phyloP scores from a whole-genome alignment of 352 stramenopile genomes.

The Phytopythium chamaehyphon region DNA sequence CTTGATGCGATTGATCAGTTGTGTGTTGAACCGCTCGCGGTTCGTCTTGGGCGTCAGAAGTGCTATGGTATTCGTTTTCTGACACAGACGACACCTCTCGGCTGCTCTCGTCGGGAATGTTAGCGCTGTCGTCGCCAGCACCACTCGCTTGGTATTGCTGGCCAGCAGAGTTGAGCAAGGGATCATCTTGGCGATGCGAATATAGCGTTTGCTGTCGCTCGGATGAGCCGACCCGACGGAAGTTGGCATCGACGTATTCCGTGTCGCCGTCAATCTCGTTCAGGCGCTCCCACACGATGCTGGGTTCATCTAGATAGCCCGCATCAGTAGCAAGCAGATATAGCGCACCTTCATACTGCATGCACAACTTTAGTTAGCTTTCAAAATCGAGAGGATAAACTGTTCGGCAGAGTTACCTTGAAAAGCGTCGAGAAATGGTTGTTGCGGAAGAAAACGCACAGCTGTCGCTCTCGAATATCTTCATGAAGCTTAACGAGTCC shows the following conservation, averaged over 20 bases:
- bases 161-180: not conserved
- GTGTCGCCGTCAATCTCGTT: constrained; percentile 88
- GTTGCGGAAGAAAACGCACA: constrained; percentile 98
- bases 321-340: constrained; percentile 97
- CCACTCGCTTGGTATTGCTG: constrained; percentile 4
- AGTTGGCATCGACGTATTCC: constrained; percentile 70
- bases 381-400: not conserved
- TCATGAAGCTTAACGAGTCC: constrained; percentile 92
- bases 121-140: not conserved
- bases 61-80: not conserved
- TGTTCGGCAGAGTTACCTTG: constrained; percentile 44
- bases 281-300: constrained; percentile 94
- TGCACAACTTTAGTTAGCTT: constrained; percentile 5
- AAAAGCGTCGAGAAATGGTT: constrained; percentile 98
- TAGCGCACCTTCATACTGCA: constrained; percentile 86
- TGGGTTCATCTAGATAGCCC: constrained; percentile 92
- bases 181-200: constrained; percentile 49
- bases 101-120: not conserved
- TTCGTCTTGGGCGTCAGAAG: not conserved
- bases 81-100: not conserved
- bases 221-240: constrained; percentile 55
- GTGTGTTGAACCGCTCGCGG: not conserved
- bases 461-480: constrained; percentile 84
- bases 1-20: not conserved
- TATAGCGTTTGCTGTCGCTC: constrained; percentile 70